These are phyloP conservation scores for barrel medic (Medicago truncatula) DNA, from an alignment of 306 rosid genomes.

Conservation along the genomic window DNA sequence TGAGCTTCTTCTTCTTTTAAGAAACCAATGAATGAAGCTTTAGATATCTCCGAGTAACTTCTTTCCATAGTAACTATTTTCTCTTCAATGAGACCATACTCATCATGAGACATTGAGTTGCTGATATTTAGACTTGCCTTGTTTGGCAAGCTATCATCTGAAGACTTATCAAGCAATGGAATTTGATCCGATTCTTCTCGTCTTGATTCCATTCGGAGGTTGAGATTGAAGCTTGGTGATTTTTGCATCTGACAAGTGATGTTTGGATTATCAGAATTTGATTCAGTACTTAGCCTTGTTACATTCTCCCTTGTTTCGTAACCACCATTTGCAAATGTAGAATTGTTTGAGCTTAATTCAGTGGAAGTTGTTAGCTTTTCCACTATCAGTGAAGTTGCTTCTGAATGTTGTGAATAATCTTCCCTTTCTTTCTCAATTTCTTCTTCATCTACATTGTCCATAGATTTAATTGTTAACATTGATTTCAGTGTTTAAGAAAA, in stretches of 20 bases:
- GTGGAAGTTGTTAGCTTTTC: slow-evolving; percentile 43
- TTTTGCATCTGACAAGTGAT: slow-evolving; percentile 58
- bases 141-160: slow-evolving; percentile 41
- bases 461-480: slow-evolving; percentile 33
- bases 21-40: slow-evolving; percentile 57
- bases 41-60: slow-evolving; percentile 64
- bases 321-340: slow-evolving; percentile 42
- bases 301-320: slow-evolving; percentile 56
- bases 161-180: slow-evolving; percentile 58
- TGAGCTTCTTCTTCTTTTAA: slow-evolving; percentile 63
- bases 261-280: slow-evolving; percentile 59
- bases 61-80: slow-evolving; percentile 66
- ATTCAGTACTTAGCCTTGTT: slow-evolving; percentile 73
- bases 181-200: slow-evolving; percentile 61
- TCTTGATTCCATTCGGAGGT: slow-evolving; percentile 58
- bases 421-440: slow-evolving; percentile 38
- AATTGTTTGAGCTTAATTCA: slow-evolving; percentile 33
- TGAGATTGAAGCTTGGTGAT: slow-evolving; percentile 83
- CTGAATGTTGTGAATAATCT: slow-evolving; percentile 37
- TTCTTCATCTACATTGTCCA: slow-evolving; percentile 45
- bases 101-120: slow-evolving; percentile 35
- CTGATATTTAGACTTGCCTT: slow-evolving; percentile 36
- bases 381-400: slow-evolving; percentile 37
- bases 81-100: slow-evolving; percentile 46
- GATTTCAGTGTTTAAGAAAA: too few species aligned